These are phyloP conservation scores for Sporisorium iseilematis-ciliati DNA, from an alignment of 1,284 basidiomycete species.

Conservation along the genomic window DNA sequence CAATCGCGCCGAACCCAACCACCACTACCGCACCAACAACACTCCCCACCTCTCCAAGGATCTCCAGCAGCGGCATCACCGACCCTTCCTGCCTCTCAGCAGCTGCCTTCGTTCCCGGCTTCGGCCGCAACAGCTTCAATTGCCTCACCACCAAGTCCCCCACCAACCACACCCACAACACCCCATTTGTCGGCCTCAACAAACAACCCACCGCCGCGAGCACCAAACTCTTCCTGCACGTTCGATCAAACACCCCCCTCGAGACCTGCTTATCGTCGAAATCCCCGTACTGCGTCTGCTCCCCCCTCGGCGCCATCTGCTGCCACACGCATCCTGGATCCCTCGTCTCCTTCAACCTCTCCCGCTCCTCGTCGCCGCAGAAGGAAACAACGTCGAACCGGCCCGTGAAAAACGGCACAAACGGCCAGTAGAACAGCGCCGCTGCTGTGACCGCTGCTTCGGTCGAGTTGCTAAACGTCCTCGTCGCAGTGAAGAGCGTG, in stretches of 20 bases:
- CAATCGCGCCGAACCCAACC: conserved; percentile 70
- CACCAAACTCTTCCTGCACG: conserved; percentile 20
- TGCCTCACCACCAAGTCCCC: conserved; percentile 25
- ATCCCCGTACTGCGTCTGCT: conserved; percentile 14
- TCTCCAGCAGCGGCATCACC: conserved; percentile 23
- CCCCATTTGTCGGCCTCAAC: conserved; percentile 84
- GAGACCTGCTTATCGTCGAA: conserved; percentile 18
- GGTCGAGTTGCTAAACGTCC: conserved; percentile 91
- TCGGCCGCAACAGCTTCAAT: conserved; percentile 2
- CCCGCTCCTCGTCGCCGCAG: conserved; percentile 10
- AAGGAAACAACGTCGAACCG: conserved; percentile 18
- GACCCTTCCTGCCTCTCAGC: conserved; percentile 9
- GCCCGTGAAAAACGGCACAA: conserved; percentile 27
- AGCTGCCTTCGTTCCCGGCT: background rate
- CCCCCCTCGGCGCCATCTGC: conserved; percentile 1
- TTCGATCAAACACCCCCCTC: conserved; percentile 21
- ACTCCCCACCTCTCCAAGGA: conserved; percentile 20
- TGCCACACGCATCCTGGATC: conserved; percentile 15
- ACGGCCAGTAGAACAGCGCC: conserved; percentile 82
- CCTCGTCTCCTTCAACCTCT: conserved; percentile 4
- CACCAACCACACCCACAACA: conserved; percentile 80
- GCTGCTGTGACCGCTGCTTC: conserved; percentile 87
- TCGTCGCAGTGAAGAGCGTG: conserved; percentile 83
- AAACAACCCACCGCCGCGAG: conserved; percentile 81
- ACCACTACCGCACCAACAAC: conserved; percentile 6